These are phyloP conservation scores for Echinosophora koreensis DNA, from an alignment of 306 rosid species.

Conservation along the genomic window DNA sequence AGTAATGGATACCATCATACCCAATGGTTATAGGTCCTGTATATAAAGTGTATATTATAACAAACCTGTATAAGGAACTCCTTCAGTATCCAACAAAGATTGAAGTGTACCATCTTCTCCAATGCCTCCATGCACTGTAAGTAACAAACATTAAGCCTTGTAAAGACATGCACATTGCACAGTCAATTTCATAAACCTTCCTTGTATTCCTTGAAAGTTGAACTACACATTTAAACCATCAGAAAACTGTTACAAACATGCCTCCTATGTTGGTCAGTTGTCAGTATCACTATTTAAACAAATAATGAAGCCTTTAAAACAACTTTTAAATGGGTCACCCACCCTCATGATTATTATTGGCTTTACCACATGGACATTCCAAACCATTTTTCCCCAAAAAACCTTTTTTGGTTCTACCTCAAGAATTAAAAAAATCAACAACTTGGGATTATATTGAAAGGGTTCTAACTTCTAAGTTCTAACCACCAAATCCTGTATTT, in stretches of 20 bases:
- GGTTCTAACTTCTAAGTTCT: too few species aligned
- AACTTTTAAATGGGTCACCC: constrained; percentile 4
- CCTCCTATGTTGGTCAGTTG: neutral
- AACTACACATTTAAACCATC: constrained; percentile 8
- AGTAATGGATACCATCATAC: constrained; percentile 32
- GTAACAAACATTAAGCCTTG: constrained; percentile 42
- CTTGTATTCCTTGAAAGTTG: constrained; percentile 9
- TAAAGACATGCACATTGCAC: constrained; percentile 20
- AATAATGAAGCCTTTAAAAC: constrained; percentile 8
- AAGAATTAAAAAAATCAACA: neutral
- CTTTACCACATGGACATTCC: constrained; percentile 2
- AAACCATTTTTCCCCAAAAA: constrained; percentile 2
- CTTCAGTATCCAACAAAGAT: constrained; percentile 82
- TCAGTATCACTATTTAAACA: constrained; percentile 22
- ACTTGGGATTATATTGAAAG: too few species aligned
- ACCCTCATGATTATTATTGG: constrained; percentile 4
- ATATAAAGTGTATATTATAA: too few species aligned
- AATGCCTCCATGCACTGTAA: constrained; percentile 96
- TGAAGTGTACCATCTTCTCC: constrained; percentile 98
- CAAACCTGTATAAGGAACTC: constrained; percentile 89
- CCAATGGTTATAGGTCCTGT: too few species aligned
- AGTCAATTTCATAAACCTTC: constrained; percentile 30
- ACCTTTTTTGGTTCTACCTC: neutral
- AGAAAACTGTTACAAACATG: constrained; percentile 28
- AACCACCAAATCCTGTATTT: neutral